These are phyloP conservation scores for Ustilago bromivora DNA, from an alignment of 1,284 basidiomycete species.

Conservation along the genomic window DNA sequence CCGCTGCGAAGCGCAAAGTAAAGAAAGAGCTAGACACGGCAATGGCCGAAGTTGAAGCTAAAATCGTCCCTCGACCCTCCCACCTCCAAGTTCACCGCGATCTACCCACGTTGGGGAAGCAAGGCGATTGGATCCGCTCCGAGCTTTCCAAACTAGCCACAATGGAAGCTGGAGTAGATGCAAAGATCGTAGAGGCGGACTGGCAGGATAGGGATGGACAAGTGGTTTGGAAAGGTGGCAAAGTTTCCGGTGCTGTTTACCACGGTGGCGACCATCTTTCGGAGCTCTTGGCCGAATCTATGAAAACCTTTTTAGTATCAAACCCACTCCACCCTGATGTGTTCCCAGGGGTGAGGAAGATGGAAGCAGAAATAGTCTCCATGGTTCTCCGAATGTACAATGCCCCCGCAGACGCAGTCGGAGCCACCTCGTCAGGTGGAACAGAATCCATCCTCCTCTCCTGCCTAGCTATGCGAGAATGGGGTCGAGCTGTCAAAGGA, in stretches of 20 bases:
- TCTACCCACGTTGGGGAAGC: conserved; percentile 61
- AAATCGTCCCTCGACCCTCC: conserved; percentile 57
- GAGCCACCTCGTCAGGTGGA: conserved; percentile 92
- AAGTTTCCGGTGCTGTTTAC: conserved; percentile 69
- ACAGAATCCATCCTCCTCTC: conserved; percentile 97
- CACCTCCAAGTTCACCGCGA: conserved; percentile 45
- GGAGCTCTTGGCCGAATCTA: conserved; percentile 58
- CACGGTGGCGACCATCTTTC: conserved; percentile 67
- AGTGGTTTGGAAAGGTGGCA: conserved; percentile 64
- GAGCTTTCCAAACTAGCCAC: conserved; percentile 60
- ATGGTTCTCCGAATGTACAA: conserved; percentile 87
- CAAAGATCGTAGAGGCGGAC: conserved; percentile 26
- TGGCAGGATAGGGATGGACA: conserved; percentile 58
- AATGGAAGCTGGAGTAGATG: conserved; percentile 54
- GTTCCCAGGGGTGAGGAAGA: conserved; percentile 93
- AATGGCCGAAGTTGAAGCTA: conserved; percentile 59
- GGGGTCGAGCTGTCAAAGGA: conserved; percentile 85
- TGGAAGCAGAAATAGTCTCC: conserved; percentile 96
- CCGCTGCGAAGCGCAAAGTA: conserved; percentile 60
- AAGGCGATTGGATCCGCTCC: conserved; percentile 55
- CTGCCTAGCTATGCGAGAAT: conserved; percentile 92
- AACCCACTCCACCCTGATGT: conserved; percentile 96
- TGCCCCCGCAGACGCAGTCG: conserved; percentile 79
- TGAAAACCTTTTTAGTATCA: conserved; percentile 70
- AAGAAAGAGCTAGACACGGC: conserved; percentile 62